Conservation (phyloP, 75 land plant genomes). For the Sequoia sempervirens region DNA sequence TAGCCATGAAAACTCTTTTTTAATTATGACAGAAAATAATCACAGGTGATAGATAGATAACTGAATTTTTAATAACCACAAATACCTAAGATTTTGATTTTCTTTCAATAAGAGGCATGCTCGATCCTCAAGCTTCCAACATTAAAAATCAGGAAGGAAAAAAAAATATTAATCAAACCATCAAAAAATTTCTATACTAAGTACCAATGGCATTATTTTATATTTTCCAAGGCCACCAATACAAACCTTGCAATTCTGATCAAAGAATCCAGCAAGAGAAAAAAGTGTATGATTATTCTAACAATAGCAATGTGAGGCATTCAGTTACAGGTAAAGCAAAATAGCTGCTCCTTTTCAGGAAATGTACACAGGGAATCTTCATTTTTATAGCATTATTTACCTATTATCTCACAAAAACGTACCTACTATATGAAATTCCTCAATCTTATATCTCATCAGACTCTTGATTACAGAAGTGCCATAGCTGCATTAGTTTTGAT, state of each 20-base stretch:
- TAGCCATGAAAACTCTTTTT: not conserved
- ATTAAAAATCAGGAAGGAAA: not conserved
- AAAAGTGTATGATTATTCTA: not conserved
- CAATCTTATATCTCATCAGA: not conserved
- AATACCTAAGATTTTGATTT: not conserved
- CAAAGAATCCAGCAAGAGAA: not conserved
- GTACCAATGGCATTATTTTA: not conserved
- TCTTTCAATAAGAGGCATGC: not conserved
- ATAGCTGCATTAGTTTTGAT: not conserved
- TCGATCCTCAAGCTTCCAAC: not conserved
- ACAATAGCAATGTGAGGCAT: not conserved
- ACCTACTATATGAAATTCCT: not conserved
- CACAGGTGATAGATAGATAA: not conserved
- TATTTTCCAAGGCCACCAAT: not conserved
- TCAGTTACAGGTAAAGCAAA: not conserved
- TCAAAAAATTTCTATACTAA: not conserved
- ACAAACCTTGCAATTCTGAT: not conserved
- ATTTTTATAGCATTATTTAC: not conserved
- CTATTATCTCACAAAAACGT: not conserved
- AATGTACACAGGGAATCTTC: not conserved
- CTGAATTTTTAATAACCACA: not conserved
- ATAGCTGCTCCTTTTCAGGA: not conserved
- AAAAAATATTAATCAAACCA: not conserved
- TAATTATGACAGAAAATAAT: not conserved
- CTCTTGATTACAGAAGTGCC: not conserved